Base-by-base conservation (phyloP, 2,329 filamentous ascomycete species). In the Apiospora aurea region DNA sequence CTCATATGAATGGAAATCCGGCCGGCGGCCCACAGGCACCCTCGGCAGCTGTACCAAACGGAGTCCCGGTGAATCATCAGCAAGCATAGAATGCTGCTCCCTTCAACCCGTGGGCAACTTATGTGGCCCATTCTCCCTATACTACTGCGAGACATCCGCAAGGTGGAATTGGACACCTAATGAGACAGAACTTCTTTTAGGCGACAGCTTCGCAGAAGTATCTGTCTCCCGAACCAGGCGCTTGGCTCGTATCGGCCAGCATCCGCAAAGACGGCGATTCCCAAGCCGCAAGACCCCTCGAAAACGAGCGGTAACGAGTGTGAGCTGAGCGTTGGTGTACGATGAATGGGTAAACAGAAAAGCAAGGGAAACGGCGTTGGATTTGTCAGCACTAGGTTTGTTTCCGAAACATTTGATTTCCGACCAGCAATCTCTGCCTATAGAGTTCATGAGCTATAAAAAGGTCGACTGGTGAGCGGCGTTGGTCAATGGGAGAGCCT, bases 1-100 rank as follows among this genome's bases (percentile, higher is more conserved):
- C 76, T 29, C 66, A 72, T 13, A 72, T 74, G 29, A 80, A 81
- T 71, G 79, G 79, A 5, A 75, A 71, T 44, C 75, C 75, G 11
- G 69, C 74, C 26, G 57, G 26, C 34, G 53, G 44, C 29, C 10
- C 67, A 21, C 67, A 43, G 44, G 47, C 67, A 64, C 29, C 51
- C 29, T 57, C 51, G 26, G 24, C 51, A 34, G 51, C 29, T 57
- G 51, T 57, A 34, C 44, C 66, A n/a, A 68, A 68, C 14, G 66
- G 66, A 46, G 66, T 47, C 66, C 66, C 66, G 41, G 66, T 47
- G 44, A 68, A 47, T 68, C 41, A 44, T 26, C 66, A 68, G 66
- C 66, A 68, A 68, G 66, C 66, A 68, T 68, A 68, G 66, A 34
- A 68, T 68, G 66, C 66, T 68, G 34, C 57, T 64, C 41, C 29